Evolutionary conservation across 352 stramenopile species (phyloP).

Genomic region (Aphanomyces stellatus): DNA sequence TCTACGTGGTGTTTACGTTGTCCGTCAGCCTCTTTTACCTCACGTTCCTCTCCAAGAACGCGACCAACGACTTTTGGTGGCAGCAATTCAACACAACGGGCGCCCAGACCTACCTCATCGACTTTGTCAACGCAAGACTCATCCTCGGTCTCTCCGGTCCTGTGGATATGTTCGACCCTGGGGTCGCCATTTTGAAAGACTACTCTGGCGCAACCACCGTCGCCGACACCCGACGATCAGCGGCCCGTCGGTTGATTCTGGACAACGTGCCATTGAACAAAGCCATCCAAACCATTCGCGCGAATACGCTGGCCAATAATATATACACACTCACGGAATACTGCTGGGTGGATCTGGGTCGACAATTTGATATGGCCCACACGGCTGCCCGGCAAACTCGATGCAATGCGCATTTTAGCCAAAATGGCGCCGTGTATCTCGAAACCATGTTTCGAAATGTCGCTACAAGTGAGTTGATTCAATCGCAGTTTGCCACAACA

Average conservation of each 20-base stretch:
- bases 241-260: neutral
- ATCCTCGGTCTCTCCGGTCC: neutral
- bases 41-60: neutral
- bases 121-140: neutral
- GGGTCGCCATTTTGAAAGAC: neutral
- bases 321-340: neutral
- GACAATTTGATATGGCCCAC: neutral
- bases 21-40: neutral
- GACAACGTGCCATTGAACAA: neutral
- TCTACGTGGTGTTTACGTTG: constrained; percentile 1
- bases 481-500: neutral
- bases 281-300: neutral
- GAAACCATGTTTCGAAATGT: neutral
- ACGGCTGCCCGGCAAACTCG: neutral
- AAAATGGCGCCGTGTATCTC: neutral
- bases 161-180: neutral
- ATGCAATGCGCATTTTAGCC: neutral
- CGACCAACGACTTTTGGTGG: constrained; percentile 10
- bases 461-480: neutral
- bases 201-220: neutral
- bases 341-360: constrained; percentile 3
- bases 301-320: neutral
- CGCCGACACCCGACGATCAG: neutral
- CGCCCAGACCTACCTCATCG: neutral
- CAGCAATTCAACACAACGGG: neutral